These are phyloP conservation scores for Penicillium crustosum DNA, from an alignment of 2,329 filamentous ascomycete species.

Conservation along the genomic window DNA sequence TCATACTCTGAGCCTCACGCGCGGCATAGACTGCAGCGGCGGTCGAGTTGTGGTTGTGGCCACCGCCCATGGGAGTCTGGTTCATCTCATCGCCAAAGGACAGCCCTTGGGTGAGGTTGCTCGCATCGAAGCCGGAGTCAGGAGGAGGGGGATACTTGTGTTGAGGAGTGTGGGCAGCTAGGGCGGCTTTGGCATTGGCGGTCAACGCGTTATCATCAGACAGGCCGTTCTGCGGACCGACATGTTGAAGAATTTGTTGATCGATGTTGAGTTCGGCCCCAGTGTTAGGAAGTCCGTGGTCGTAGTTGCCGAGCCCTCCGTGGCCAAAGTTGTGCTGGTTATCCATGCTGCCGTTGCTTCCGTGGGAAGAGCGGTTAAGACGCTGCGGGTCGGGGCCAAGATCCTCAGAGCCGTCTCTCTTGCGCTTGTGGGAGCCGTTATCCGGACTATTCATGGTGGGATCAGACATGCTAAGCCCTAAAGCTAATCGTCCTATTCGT, in stretches of 20 bases:
- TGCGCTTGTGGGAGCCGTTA: slow-evolving; percentile 40
- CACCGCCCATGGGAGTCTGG: slow-evolving; percentile 36
- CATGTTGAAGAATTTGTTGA: slow-evolving; percentile 50
- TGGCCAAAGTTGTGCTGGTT: slow-evolving; percentile 38
- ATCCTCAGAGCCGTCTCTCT: slow-evolving; percentile 43
- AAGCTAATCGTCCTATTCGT: slow-evolving; percentile 11
- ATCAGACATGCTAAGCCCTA: slow-evolving; percentile 37
- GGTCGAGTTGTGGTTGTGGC: slow-evolving; percentile 53
- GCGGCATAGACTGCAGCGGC: slow-evolving; percentile 59
- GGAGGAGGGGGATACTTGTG: slow-evolving; percentile 48
- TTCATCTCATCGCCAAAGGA: slow-evolving; percentile 44
- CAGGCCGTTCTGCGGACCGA: slow-evolving; percentile 55
- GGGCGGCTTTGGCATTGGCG: slow-evolving; percentile 49
- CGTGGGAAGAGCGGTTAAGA: slow-evolving; percentile 42
- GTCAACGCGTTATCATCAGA: slow-evolving; percentile 49
- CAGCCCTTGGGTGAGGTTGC: slow-evolving; percentile 37
- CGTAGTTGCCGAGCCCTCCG: slow-evolving; percentile 36
- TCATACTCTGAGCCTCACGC: slow-evolving; percentile 52
- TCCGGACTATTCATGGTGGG: slow-evolving; percentile 39
- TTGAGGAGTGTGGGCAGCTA: slow-evolving; percentile 46
- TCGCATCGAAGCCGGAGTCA: slow-evolving; percentile 39
- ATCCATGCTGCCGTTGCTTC: slow-evolving; percentile 43
- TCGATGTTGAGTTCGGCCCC: slow-evolving; percentile 45
- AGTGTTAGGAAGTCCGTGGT: slow-evolving; percentile 40
- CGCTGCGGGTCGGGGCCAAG: slow-evolving; percentile 43